Evolutionary conservation across 345 rosid species (phyloP), one percentile per base, ranked within the genome.

Genomic region (Ceriops zippeliana): DNA sequence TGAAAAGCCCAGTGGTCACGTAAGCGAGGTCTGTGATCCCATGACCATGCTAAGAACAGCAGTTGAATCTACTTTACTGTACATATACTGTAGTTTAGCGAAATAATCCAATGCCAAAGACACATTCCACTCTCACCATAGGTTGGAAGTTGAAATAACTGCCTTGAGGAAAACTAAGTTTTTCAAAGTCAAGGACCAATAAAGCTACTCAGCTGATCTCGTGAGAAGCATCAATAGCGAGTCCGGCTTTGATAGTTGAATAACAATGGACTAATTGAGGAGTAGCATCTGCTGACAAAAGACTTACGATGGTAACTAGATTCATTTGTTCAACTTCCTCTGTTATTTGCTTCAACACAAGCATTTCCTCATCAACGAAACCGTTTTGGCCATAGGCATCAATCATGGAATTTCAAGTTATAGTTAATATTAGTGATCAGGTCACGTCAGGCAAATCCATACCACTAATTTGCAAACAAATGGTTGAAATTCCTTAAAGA

Each of bases 371-470:
- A 26, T 78, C 77, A 52, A 71, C 75, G 6, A 83, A 73, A 63
- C 95, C 86, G 60, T 84, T 82, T 60, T 83, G 82, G 71, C 86
- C 83, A 67, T 84, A 90, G 0, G 87, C 88, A 67, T 90, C 82
- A 58, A 92, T 79, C 89, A 90, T 84, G 15, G 90, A 86, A 64
- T 90, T 92, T 96, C 92, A 92, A 24, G 96, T 42, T 42, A 13
- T 1, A 42, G 16, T 3, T 13, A 11, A 42, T 9, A 13, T 42
- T 42, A 13, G 15, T 42, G 19, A 17, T 42, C 17, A 0, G 16
- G 49, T 42, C 49, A 3, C 49, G 5, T 42, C 13, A 42, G 19
- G 17, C 49, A 15, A 42, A 42, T 3, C 49, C 13, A 42, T 15
- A 13, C 49, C 49, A 13, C 17, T 13, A 15, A 42, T 42, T 42